phyloP scores from a whole-genome alignment of 805 yeast genomes.

The Kodamaea laetipori region DNA sequence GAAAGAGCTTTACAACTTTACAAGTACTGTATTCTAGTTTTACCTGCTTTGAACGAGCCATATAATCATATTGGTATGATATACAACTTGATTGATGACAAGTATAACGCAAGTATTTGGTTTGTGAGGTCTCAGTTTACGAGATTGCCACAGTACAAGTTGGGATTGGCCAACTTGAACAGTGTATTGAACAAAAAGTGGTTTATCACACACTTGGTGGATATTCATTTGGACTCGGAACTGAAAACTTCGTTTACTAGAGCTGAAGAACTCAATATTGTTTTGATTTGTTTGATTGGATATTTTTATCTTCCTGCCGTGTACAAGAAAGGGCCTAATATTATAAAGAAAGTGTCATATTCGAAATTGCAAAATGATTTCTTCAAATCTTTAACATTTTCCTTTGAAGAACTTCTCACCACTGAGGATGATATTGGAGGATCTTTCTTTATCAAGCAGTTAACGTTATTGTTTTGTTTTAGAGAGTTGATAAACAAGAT shows the following conservation, averaged over 20 bases:
- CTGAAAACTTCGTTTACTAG: constrained; percentile 6
- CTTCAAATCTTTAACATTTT: constrained; percentile 18
- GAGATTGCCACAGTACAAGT: constrained; percentile 46
- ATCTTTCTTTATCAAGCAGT: constrained; percentile 25
- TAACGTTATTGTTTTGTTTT: constrained; percentile 28
- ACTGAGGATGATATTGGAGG: constrained; percentile 13
- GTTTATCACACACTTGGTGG: constrained; percentile 31
- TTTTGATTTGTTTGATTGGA: constrained; percentile 41
- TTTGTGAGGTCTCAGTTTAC: constrained; percentile 59
- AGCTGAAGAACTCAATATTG: constrained; percentile 19
- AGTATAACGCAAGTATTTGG: constrained; percentile 51
- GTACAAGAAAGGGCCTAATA: constrained; percentile 25
- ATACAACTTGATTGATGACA: constrained; percentile 43
- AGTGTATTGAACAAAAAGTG: constrained; percentile 38
- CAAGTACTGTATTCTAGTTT: constrained; percentile 52
- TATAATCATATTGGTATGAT: constrained; percentile 59
- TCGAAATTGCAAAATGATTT: constrained; percentile 28
- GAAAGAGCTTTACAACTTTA: constrained; percentile 38
- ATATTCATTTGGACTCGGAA: constrained; percentile 16
- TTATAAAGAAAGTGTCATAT: constrained; percentile 25
- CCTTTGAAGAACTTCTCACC: constrained; percentile 16
- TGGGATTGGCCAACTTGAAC: constrained; percentile 51
- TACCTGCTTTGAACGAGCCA: constrained; percentile 72
- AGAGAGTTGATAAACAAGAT: constrained; percentile 17
- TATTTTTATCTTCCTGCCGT: constrained; percentile 45